phyloP scores from a whole-genome alignment of 179 eudicot species.

The Corrigiola litoralis region DNA sequence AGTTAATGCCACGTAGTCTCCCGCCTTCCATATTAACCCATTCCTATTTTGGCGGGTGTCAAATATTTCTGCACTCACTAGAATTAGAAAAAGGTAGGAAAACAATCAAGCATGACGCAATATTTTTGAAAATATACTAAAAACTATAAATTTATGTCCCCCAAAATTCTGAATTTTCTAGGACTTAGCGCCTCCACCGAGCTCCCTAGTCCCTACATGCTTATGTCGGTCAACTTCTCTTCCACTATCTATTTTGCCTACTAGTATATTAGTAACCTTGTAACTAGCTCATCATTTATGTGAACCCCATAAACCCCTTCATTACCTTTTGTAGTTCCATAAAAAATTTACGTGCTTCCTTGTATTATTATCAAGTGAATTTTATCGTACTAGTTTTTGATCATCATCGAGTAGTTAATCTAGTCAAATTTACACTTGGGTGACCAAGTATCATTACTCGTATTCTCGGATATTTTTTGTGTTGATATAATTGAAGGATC shows the following conservation, averaged over 20 bases:
- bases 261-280: neutral
- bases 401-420: no score
- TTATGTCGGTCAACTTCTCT: constrained; percentile 18
- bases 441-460: no score
- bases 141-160: neutral
- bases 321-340: neutral
- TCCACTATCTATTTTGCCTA: neutral
- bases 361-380: no score
- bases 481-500: neutral
- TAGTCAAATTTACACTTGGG: no score
- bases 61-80: neutral
- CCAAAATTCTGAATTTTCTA: neutral
- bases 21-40: constrained; percentile 14
- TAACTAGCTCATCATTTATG: neutral
- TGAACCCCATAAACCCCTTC: neutral
- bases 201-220: neutral
- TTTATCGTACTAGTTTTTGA: no score
- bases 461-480: no score
- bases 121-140: no score
- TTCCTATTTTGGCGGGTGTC: constrained; percentile 27
- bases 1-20: constrained; percentile 6
- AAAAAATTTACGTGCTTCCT: neutral
- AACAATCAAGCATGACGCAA: no score
- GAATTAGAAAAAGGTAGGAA: neutral
- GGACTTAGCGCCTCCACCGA: constrained; percentile 12